A percentile compares a stretch with the other conserved stretches of the same genome.
Conservation (phyloP, 1,139 yeast genomes). For the Wickerhamiella infanticola region DNA sequence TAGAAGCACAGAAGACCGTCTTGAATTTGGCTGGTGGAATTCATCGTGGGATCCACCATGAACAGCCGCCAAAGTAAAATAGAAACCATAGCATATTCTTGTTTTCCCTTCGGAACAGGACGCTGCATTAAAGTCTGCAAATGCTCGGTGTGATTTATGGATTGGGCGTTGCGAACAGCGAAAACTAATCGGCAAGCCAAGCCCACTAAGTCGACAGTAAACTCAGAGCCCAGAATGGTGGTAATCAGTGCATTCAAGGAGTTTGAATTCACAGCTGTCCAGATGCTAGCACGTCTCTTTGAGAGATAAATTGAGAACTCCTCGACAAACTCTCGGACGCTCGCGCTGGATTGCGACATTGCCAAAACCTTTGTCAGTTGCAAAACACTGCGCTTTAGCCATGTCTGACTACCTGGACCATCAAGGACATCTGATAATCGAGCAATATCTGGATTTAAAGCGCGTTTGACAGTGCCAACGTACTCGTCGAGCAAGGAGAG, state of each 20-base stretch:
- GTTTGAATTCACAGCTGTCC: constrained; percentile 9
- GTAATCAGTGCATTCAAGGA: constrained; percentile 12
- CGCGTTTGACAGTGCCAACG: constrained; percentile 6
- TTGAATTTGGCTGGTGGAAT: constrained; percentile 34
- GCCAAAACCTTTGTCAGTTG: constrained; percentile 11
- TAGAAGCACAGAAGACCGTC: constrained; percentile 37
- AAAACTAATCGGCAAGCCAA: not conserved
- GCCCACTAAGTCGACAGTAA: not conserved
- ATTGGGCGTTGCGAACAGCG: not conserved
- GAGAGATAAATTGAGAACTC: constrained; percentile 1
- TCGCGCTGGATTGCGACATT: constrained; percentile 2
- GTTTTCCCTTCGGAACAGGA: not conserved
- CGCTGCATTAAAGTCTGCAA: constrained; percentile 3
- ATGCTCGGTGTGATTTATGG: constrained; percentile 2
- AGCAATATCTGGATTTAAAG: not conserved
- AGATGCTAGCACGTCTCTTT: constrained; percentile 2
- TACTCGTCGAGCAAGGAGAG: constrained; percentile 2
- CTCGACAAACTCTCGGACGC: not conserved
- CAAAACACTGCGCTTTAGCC: constrained; percentile 11
- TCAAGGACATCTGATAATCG: not conserved
- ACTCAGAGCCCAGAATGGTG: constrained; percentile 4
- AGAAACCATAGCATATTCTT: not conserved
- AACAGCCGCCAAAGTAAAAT: constrained; percentile 17
- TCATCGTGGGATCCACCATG: constrained; percentile 30
- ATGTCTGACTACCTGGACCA: constrained; percentile 1